These are phyloP conservation scores for Saccharum spontaneum DNA, from an alignment of 176 grass and related monocot species.

Conservation along the genomic window DNA sequence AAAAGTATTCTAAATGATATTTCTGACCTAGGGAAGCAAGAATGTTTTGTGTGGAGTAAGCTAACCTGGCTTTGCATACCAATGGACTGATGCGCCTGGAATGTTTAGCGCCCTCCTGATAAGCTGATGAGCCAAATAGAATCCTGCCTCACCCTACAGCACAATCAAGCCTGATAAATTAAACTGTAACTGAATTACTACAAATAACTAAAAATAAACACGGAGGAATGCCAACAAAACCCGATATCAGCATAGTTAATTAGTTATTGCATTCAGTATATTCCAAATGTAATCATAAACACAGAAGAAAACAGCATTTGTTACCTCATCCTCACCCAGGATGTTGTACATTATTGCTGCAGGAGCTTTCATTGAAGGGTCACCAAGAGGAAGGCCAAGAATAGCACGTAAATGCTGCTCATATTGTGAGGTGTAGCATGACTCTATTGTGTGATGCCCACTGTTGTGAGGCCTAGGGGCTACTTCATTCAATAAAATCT, in stretches of 20 bases:
- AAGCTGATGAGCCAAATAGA: conserved; percentile 59
- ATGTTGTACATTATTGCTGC: conserved; percentile 98
- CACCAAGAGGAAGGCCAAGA: conserved; percentile 89
- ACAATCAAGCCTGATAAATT: conserved; percentile 18
- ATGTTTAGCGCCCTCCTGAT: conserved; percentile 67
- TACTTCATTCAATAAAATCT: conserved; percentile 94
- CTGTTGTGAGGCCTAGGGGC: conserved; percentile 97
- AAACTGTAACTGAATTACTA: conserved; percentile 8
- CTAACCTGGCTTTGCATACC: conserved; percentile 93
- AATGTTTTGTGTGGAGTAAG: conserved; percentile 19
- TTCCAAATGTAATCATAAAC: conserved; percentile 10
- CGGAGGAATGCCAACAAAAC: not conserved
- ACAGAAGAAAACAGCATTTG: not conserved
- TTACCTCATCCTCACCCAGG: conserved; percentile 86
- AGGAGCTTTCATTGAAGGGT: conserved; percentile 81
- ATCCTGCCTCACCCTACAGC: conserved; percentile 72
- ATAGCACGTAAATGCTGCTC: conserved; percentile 94
- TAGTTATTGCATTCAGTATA: conserved; percentile 20
- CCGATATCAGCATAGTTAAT: conserved; percentile 2
- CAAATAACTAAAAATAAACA: conserved; percentile 10
- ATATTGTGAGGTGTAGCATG: conserved; percentile 95
- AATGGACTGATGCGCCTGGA: conserved; percentile 82
- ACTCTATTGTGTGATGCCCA: conserved; percentile 93
- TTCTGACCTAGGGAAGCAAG: conserved; percentile 28
- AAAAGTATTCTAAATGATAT: conserved; percentile 24